A percentile compares a stretch with the other conserved stretches of the same genome.
phyloP scores from a whole-genome alignment of 352 stramenopile genomes.

The Pythium plurisporium region DNA sequence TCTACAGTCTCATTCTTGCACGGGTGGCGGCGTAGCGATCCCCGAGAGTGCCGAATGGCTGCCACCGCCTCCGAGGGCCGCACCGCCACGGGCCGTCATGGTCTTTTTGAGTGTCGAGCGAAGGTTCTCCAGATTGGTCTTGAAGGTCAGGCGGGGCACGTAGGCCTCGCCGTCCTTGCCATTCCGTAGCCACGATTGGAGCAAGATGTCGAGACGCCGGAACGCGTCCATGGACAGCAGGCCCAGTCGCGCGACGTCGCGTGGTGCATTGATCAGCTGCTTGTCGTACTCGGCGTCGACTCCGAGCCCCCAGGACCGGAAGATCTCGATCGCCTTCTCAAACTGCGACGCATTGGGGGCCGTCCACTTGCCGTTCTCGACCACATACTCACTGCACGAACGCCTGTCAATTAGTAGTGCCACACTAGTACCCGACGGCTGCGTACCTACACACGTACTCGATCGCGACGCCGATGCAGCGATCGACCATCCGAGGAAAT shows the following conservation, averaged over 20 bases:
- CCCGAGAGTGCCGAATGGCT: neutral
- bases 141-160: slow-evolving; percentile 9
- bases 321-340: slow-evolving; percentile 40
- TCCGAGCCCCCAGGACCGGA: slow-evolving; percentile 42
- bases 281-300: slow-evolving; percentile 55
- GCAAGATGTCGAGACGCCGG: slow-evolving; percentile 32
- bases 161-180: slow-evolving; percentile 20
- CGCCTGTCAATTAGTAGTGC: neutral
- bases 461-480: slow-evolving; percentile 49
- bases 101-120: slow-evolving; percentile 17
- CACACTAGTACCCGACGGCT: neutral
- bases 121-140: slow-evolving; percentile 23
- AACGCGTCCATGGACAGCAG: slow-evolving; percentile 25
- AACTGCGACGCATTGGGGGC: slow-evolving; percentile 38
- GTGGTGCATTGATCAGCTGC: slow-evolving; percentile 8
- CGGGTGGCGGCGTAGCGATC: slow-evolving; percentile 2
- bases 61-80: neutral
- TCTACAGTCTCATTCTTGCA: neutral
- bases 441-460: slow-evolving; percentile 28
- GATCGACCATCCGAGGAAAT: slow-evolving; percentile 46
- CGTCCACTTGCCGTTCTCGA: slow-evolving; percentile 43
- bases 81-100: slow-evolving; percentile 18
- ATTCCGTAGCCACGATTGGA: slow-evolving; percentile 30
- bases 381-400: slow-evolving; percentile 30
- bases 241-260: slow-evolving; percentile 7